Evolutionary conservation across 2,329 filamentous ascomycete genomes (phyloP).

Genomic region (Penicillium corylophilum): DNA sequence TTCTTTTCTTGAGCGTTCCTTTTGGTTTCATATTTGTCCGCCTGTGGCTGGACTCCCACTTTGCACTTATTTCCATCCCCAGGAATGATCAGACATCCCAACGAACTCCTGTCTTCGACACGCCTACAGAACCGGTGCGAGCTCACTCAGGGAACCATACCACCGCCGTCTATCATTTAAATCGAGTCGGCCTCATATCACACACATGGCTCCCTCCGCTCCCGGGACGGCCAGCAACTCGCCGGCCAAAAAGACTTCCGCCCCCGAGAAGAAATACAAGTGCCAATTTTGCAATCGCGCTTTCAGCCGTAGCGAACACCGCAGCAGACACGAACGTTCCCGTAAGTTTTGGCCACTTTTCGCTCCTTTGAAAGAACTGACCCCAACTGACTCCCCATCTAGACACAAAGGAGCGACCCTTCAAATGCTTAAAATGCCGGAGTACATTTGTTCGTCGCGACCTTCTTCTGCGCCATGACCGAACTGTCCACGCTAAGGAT

Average conservation of each 20-base stretch:
- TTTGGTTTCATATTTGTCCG: constrained; percentile 26
- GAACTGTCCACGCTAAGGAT: constrained; percentile 97
- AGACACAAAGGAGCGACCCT: constrained; percentile 98
- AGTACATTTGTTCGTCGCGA: constrained; percentile 98
- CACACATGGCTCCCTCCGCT: constrained; percentile 48
- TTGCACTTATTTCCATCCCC: constrained; percentile 21
- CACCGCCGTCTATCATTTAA: constrained; percentile 29
- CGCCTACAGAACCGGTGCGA: constrained; percentile 45
- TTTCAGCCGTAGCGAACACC: constrained; percentile 95
- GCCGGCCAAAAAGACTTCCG: constrained; percentile 77
- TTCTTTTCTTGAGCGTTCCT: constrained; percentile 22
- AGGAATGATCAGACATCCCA: constrained; percentile 47
- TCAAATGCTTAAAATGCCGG: constrained; percentile 97
- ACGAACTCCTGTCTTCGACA: constrained; percentile 40
- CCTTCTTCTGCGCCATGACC: constrained; percentile 91
- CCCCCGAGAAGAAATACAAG: constrained; percentile 98
- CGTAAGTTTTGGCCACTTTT: constrained; percentile 85
- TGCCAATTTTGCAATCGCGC: constrained; percentile 98
- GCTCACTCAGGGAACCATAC: constrained; percentile 42
- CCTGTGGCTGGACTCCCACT: constrained; percentile 43
- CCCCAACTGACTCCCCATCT: constrained; percentile 13
- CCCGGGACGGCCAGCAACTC: constrained; percentile 67
- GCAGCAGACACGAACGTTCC: constrained; percentile 93
- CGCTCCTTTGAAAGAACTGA: neutral
- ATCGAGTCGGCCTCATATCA: constrained; percentile 21